phyloP scores from a whole-genome alignment of 2,329 filamentous ascomycete species.

The Pseudocercospora cruenta region DNA sequence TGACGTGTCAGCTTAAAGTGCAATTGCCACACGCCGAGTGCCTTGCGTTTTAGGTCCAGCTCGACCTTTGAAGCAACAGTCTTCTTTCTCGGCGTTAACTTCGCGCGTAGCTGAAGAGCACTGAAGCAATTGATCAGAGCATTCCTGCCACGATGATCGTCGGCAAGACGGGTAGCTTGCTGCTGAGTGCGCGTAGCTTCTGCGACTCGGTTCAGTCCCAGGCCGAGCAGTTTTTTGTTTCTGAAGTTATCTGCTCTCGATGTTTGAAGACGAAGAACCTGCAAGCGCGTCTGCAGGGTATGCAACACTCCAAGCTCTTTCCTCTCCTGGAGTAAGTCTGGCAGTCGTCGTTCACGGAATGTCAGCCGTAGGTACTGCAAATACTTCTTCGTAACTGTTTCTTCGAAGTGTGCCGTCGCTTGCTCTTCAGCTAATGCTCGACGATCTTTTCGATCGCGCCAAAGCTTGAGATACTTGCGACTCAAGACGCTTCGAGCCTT shows the following conservation, averaged over 20 bases:
- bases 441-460: slow-evolving; percentile 49
- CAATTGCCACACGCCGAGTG: slow-evolving; percentile 56
- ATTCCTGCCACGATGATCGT: slow-evolving; percentile 9
- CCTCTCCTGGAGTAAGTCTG: slow-evolving; percentile 28
- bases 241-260: slow-evolving; percentile 21
- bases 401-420: slow-evolving; percentile 32
- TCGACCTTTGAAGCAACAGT: slow-evolving; percentile 51
- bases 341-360: slow-evolving; percentile 31
- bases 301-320: slow-evolving; percentile 8
- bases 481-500: slow-evolving; percentile 58
- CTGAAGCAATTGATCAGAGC: slow-evolving; percentile 32
- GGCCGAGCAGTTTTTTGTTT: not conserved
- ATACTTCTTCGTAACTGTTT: slow-evolving; percentile 34
- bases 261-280: slow-evolving; percentile 9
- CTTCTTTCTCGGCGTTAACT: slow-evolving; percentile 46
- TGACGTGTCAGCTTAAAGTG: slow-evolving; percentile 41
- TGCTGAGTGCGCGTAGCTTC: slow-evolving; percentile 2
- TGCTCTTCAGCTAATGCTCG: slow-evolving; percentile 27
- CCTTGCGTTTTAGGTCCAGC: slow-evolving; percentile 49
- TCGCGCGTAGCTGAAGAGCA: slow-evolving; percentile 44
- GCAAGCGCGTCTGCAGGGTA: slow-evolving; percentile 17
- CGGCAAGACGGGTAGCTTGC: slow-evolving; percentile 9
- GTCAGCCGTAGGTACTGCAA: slow-evolving; percentile 30
- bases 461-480: slow-evolving; percentile 59
- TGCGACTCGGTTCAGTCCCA: not conserved